phyloP scores from a whole-genome alignment of 352 stramenopile genomes.

The Pythium apleroticum region DNA sequence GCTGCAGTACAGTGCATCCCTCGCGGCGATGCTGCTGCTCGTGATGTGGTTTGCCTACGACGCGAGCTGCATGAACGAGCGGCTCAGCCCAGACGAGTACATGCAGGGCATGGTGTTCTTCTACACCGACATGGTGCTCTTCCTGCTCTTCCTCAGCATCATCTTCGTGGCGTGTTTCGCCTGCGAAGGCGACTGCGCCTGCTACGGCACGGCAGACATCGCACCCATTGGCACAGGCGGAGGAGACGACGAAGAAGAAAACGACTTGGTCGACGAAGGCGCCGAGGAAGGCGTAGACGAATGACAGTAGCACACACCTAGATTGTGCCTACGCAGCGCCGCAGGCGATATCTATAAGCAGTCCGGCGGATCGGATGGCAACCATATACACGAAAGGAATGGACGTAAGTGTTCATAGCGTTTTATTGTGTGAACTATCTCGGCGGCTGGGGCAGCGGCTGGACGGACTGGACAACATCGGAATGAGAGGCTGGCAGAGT shows the following conservation, averaged over 20 bases:
- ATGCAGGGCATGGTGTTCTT: constrained; percentile 86
- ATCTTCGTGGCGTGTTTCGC: constrained; percentile 78
- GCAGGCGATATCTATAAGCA: not conserved
- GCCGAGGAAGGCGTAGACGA: constrained; percentile 5
- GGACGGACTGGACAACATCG: constrained; percentile 1
- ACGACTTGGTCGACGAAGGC: constrained; percentile 33
- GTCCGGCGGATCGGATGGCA: not conserved
- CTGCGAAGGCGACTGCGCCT: constrained; percentile 73
- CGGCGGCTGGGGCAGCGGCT: not conserved
- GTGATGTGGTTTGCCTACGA: constrained; percentile 84
- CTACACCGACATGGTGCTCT: constrained; percentile 83
- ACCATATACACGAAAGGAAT: not conserved
- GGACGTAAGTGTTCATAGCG: not conserved
- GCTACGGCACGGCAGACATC: constrained; percentile 71
- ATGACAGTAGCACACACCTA: not conserved
- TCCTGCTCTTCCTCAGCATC: constrained; percentile 74
- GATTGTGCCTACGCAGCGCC: too few relatives aligned
- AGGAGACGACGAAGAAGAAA: constrained; percentile 26
- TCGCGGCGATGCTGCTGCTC: constrained; percentile 59
- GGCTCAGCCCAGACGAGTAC: constrained; percentile 74
- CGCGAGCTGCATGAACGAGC: constrained; percentile 75
- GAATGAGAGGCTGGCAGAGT: not conserved
- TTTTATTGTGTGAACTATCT: not conserved
- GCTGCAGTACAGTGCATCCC: constrained; percentile 52
- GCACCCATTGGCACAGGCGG: constrained; percentile 42